Base-by-base conservation (phyloP, 768 basidiomycete genomes). In the Pulveroboletus ravenelii region DNA sequence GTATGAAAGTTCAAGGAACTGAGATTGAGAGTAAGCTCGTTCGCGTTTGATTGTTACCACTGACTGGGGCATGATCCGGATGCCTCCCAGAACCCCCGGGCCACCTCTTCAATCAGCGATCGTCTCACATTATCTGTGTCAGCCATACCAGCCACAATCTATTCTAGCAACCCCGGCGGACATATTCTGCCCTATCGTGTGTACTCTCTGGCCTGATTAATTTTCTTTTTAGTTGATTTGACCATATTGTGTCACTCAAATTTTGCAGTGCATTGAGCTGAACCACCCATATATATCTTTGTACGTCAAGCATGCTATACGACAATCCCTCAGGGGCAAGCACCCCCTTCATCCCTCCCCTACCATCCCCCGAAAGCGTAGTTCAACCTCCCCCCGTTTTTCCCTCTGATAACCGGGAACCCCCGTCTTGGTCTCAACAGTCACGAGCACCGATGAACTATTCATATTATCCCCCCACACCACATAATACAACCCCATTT, bases 291-390 rank as follows among this genome's bases (percentile, higher is more conserved):
- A 55, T 57, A 58, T 69, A 69, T 58, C 57, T 40, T 48, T 45
- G 38, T 17, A 51, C 43, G 47, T 25, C 54, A 50, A 45, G 10
- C 48, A 67, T 67, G 66, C 37, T 67, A 12, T 67, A 55, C 37
- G 66, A 67, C 39, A 54, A 58, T 42, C 66, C 67, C 25, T 63
- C 66, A 18, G 58, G 63, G 52, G 56, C 56, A 10, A 61, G 38
- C 66, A 77, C 51, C 67, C 76, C 51, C 53, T 78, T 55, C 57
- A 67, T 55, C 65, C 73, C 66, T 36, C 75, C 77, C 48, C 59
- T 64, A 6, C 65, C 69, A 38, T 73, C 55, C 53, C 74, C 56
- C 46, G 73, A 57, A 50, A 61, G 49, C 52, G 50, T 41, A 56
- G 68, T 51, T 12, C 69, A 64, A 15, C 70, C 72, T 30, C 73